Evolutionary conservation across 306 rosid species (phyloP).

Genomic region (Vigna trinervia): DNA sequence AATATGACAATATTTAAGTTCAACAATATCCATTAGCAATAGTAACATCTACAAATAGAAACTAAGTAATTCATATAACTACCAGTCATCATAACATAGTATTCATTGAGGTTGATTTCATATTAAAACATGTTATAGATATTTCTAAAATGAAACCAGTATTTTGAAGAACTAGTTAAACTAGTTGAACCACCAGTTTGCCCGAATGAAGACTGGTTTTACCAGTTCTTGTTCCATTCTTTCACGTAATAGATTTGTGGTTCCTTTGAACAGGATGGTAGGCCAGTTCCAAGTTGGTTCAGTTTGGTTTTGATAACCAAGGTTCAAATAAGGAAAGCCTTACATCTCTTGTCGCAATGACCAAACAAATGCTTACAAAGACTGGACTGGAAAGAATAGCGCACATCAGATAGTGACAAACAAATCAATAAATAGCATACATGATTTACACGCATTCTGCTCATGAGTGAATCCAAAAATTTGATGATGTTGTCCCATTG

Average conservation of each 20-base stretch:
- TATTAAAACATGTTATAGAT: not conserved
- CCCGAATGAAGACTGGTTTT: not conserved
- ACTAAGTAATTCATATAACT: not conserved
- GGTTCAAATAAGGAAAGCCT: too few species aligned
- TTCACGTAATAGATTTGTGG: not conserved
- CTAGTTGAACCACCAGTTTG: not conserved
- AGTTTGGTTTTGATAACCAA: not conserved
- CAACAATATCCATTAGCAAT: not conserved
- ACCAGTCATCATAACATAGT: not conserved
- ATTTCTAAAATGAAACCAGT: not conserved
- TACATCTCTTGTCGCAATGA: too few species aligned
- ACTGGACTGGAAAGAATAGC: not conserved
- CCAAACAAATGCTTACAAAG: not conserved
- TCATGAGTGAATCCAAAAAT: slow-evolving; percentile 85
- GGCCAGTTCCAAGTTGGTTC: not conserved
- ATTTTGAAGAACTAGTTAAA: not conserved
- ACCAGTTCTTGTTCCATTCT: not conserved
- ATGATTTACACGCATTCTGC: slow-evolving; percentile 64
- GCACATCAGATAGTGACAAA: slow-evolving; percentile 21
- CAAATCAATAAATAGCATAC: slow-evolving; percentile 51
- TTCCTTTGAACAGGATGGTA: not conserved
- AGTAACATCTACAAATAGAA: not conserved
- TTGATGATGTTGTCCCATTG: slow-evolving; percentile 91
- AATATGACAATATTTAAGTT: not conserved
- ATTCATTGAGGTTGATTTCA: not conserved